Evolutionary conservation across 768 basidiomycete genomes (phyloP).

Genomic region (Russula earlei): DNA sequence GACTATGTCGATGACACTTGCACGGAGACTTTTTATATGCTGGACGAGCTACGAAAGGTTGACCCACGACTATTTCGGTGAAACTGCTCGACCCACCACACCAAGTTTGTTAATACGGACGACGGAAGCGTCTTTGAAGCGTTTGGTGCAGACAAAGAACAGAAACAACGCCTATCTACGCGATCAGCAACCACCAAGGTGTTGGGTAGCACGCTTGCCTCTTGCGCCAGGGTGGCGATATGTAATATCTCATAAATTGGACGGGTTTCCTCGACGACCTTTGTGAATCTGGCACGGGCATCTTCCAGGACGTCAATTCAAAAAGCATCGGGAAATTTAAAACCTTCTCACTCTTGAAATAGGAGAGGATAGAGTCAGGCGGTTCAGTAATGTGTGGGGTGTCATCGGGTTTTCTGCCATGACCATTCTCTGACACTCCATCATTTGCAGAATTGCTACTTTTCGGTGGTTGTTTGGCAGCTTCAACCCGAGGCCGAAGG

Average conservation of each 20-base stretch:
- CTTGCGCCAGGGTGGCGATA: slow-evolving; percentile 63
- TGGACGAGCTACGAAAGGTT: slow-evolving; percentile 45
- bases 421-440: slow-evolving; percentile 43
- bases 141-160: slow-evolving; percentile 55
- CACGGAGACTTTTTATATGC: slow-evolving; percentile 53
- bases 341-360: slow-evolving; percentile 40
- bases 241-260: slow-evolving; percentile 57
- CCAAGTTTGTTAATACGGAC: slow-evolving; percentile 69
- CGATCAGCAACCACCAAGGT: background rate
- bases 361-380: slow-evolving; percentile 42
- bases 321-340: background rate
- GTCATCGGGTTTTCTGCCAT: slow-evolving; percentile 63
- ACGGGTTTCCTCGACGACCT: slow-evolving; percentile 29
- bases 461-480: slow-evolving; percentile 62
- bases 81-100: slow-evolving; percentile 36
- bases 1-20: slow-evolving; percentile 41
- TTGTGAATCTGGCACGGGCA: slow-evolving; percentile 44
- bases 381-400: slow-evolving; percentile 55
- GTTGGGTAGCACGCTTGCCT: slow-evolving; percentile 34
- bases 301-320: slow-evolving; percentile 29
- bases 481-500: slow-evolving; percentile 67
- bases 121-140: slow-evolving; percentile 63
- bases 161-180: slow-evolving; percentile 56
- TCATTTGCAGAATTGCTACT: slow-evolving; percentile 61
- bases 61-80: background rate